Conservation (phyloP, 176 grass and related monocot species). For the Sorghum bicolor region Sorghum_bicolor_NCBIv3 NC_012878.2:4484501-4485000, state of each 20-base stretch:
- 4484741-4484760: not conserved
- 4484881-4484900: not conserved
- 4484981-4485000: fast-evolving
- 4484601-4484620: not conserved
- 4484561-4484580: not conserved
- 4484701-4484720: not conserved
- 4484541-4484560: not conserved
- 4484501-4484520: not conserved
- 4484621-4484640: not conserved
- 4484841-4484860: too few relatives aligned
- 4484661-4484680: not conserved
- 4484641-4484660: not conserved
- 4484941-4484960: not conserved
- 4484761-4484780: too few relatives aligned
- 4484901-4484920: not conserved
- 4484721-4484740: not conserved
- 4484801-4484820: not conserved
- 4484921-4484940: not conserved
- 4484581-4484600: fast-evolving
- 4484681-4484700: not conserved
- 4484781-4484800: not conserved
- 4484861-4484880: too few relatives aligned
- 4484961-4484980: not conserved
- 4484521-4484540: not conserved
- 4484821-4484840: too few relatives aligned